Percentiles rank a stretch among this genome's conserved stretches.
Evolutionary conservation across 352 stramenopile genomes (phyloP).

Genomic region (Globisporangium takayamanum): DNA sequence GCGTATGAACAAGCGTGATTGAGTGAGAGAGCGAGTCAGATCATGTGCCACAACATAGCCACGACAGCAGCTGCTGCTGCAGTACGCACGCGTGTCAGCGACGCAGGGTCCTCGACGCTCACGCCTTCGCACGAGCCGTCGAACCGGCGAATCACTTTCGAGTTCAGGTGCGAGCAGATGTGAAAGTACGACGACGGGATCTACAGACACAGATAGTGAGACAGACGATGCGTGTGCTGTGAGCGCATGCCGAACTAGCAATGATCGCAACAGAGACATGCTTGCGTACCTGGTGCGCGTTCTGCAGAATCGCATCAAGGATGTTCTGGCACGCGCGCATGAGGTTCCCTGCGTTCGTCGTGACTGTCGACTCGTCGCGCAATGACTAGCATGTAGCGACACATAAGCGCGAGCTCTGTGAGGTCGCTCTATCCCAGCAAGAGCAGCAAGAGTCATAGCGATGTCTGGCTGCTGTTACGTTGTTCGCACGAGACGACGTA

Average conservation of each 20-base stretch:
- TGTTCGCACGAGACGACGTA: slow-evolving; percentile 6
- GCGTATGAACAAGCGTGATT: slow-evolving; percentile 4
- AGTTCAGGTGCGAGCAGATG: slow-evolving; percentile 71
- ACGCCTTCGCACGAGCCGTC: slow-evolving; percentile 53
- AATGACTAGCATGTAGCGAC: slow-evolving; percentile 12
- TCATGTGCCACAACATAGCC: neutral
- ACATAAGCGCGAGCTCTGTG: neutral
- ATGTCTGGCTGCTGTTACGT: neutral
- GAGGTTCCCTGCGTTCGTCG: slow-evolving; percentile 65
- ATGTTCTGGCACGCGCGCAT: slow-evolving; percentile 82
- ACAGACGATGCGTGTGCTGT: neutral
- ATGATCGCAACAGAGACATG: neutral
- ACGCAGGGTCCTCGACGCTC: slow-evolving; percentile 46
- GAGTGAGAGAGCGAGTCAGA: neutral
- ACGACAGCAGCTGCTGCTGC: neutral
- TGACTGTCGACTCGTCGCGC: slow-evolving; percentile 24
- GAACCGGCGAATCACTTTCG: slow-evolving; percentile 65
- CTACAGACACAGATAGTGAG: slow-evolving; percentile 12
- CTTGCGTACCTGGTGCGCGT: slow-evolving; percentile 35
- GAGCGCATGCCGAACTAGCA: neutral
- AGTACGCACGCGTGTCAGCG: slow-evolving; percentile 41
- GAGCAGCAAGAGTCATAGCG: neutral
- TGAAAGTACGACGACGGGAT: slow-evolving; percentile 70
- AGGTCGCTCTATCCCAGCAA: too few species aligned
- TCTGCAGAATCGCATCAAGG: slow-evolving; percentile 71